Percentiles rank a stretch among this genome's conserved stretches.
These are phyloP conservation scores for Porpolomopsis calyptriformis DNA, from an alignment of 768 basidiomycete species.

Conservation along the genomic window DNA sequence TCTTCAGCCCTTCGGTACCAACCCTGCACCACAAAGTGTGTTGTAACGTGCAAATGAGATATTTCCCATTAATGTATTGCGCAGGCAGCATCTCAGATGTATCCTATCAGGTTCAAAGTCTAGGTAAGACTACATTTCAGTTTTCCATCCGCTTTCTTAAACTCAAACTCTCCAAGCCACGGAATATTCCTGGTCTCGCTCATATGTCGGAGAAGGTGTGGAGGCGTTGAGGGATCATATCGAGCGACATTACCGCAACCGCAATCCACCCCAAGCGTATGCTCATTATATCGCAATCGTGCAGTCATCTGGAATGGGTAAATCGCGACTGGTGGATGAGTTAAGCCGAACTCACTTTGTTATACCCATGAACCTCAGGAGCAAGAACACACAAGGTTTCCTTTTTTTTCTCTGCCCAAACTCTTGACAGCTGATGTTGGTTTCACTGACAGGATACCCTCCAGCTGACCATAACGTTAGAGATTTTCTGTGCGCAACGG, in stretches of 20 bases:
- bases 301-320: slow-evolving; percentile 8
- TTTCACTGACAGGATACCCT: not conserved
- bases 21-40: too few species aligned
- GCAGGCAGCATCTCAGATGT: too few species aligned
- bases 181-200: not conserved
- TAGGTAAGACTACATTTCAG: too few species aligned
- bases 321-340: slow-evolving; percentile 7
- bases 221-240: slow-evolving; percentile 2
- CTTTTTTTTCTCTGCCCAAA: not conserved
- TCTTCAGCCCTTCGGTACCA: too few species aligned
- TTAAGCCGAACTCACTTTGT: not conserved
- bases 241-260: not conserved
- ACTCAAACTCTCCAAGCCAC: too few species aligned
- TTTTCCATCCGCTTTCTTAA: too few species aligned
- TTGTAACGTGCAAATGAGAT: too few species aligned
- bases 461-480: not conserved
- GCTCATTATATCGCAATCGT: slow-evolving; percentile 3
- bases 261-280: not conserved
- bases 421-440: not conserved
- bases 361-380: slow-evolving; percentile 6
- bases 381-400: not conserved
- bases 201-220: not conserved
- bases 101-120: too few species aligned
- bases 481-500: not conserved
- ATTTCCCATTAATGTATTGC: too few species aligned